A percentile compares a stretch with the other conserved stretches of the same genome.
These are phyloP conservation scores for Thelonectria olida DNA, from an alignment of 2,329 filamentous ascomycete genomes.

Conservation along the genomic window DNA sequence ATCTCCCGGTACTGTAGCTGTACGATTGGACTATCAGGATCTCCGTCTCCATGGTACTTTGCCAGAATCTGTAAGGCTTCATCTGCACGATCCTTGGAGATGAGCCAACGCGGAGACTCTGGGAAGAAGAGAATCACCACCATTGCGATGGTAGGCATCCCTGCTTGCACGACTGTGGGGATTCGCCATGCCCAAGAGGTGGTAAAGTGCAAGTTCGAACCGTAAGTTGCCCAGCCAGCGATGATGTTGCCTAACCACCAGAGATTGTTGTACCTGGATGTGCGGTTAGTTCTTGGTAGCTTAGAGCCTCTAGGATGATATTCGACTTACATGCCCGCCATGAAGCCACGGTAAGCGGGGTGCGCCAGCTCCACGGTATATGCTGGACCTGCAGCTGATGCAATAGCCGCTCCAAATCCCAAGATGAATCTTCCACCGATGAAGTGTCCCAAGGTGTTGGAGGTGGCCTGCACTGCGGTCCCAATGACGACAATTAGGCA, in stretches of 20 bases:
- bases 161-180: slow-evolving; percentile 1
- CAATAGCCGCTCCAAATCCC: slow-evolving; percentile 67
- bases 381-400: slow-evolving; percentile 66
- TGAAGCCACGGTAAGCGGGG: slow-evolving; percentile 67
- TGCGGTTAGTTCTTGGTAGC: neutral
- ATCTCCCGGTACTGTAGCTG: slow-evolving; percentile 49
- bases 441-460: slow-evolving; percentile 59
- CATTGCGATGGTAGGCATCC: slow-evolving; percentile 9
- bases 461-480: slow-evolving; percentile 33
- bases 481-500: slow-evolving; percentile 58
- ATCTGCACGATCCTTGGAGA: slow-evolving; percentile 43
- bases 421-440: slow-evolving; percentile 64
- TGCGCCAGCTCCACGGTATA: slow-evolving; percentile 72
- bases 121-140: slow-evolving; percentile 12
- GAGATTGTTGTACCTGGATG: slow-evolving; percentile 17
- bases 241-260: slow-evolving; percentile 22
- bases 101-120: slow-evolving; percentile 55
- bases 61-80: slow-evolving; percentile 57
- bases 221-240: slow-evolving; percentile 56
- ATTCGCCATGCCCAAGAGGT: slow-evolving; percentile 11
- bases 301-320: neutral
- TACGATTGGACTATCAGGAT: slow-evolving; percentile 40
- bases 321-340: slow-evolving; percentile 60
- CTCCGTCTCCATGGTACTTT: slow-evolving; percentile 60
- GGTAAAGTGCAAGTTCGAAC: slow-evolving; percentile 39